Base-by-base conservation (phyloP, 108 stramenopile genomes). In the Fragilaria crotonensis region DNA sequence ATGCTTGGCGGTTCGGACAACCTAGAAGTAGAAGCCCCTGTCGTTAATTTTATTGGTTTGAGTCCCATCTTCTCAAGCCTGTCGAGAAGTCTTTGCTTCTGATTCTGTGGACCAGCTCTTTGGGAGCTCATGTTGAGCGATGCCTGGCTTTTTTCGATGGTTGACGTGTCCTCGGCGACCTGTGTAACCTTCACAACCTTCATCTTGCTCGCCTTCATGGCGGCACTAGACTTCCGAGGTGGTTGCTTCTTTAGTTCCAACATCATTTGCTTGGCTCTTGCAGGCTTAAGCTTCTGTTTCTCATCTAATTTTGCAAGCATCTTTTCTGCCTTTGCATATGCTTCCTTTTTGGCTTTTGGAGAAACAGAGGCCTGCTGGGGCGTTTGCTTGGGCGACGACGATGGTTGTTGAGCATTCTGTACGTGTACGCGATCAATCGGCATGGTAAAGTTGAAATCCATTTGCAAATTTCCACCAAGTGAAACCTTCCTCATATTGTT, bases 21-120 rank as follows among this genome's bases (percentile, higher is more conserved):
- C 7, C 11, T 41, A 14, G 7, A 11, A 14, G 14, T 7, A 41
- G 36, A 41, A 11, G 36, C 36, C 7, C 14, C 11, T 7, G 7
- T 41, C 36, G 36, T 11, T 41, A 41, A 41, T 41, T 41, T 7
- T 41, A 41, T 14, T 41, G 36, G 36, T 41, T 41, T 41, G 7
- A 41, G 11, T 41, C 36, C 36, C 36, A 41, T 41, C 36, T 41
- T 41, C 36, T 41, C 36, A 41, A 41, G 36, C 36, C 36, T 41
- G 14, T 7, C 36, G 14, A 41, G 36, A 41, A 41, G 36, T 14
- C 14, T 41, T 41, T 41, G 36, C 36, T 41, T 41, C 14, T 41
- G 36, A 41, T 41, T 41, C 14, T 41, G 36, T 41, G 36, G 11
- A 11, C 36, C 36, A 41, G 14, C 36, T 41, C 14, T 41, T 41